phyloP scores from a whole-genome alignment of 805 yeast genomes.

The Starmerella bombi region DNA sequence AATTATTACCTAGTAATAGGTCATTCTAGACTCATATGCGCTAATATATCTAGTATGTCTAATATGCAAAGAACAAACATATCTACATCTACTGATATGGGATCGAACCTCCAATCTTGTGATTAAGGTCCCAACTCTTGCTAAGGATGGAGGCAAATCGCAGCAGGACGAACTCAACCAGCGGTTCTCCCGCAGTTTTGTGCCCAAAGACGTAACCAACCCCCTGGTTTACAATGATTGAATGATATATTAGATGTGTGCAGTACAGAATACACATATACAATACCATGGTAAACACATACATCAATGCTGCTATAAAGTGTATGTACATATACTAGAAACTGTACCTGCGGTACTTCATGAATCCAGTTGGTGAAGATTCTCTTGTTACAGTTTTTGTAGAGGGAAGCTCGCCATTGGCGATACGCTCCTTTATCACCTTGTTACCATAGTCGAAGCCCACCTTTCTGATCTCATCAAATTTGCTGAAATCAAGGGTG shows the following conservation, averaged over 20 bases:
- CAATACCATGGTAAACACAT: background rate
- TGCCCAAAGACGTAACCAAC: conserved; percentile 24
- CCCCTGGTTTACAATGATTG: conserved; percentile 25
- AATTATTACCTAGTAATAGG: too few relatives aligned
- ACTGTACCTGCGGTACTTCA: conserved; percentile 15
- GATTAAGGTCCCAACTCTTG: too few relatives aligned
- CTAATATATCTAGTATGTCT: too few relatives aligned
- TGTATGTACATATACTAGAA: too few relatives aligned
- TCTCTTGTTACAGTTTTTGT: conserved; percentile 24
- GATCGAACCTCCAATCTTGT: too few relatives aligned
- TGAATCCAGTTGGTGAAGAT: background rate
- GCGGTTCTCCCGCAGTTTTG: conserved; percentile 19
- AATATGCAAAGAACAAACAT: too few relatives aligned
- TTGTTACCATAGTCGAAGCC: conserved; percentile 64
- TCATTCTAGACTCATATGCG: too few relatives aligned
- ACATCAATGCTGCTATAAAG: too few relatives aligned
- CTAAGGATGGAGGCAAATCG: conserved; percentile 21
- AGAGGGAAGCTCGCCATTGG: conserved; percentile 43
- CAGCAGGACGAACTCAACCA: conserved; percentile 21
- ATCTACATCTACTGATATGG: too few relatives aligned
- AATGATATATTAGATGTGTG: too few relatives aligned
- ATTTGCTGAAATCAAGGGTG: conserved; percentile 82
- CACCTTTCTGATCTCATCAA: conserved; percentile 74
- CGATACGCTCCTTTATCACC: conserved; percentile 40
- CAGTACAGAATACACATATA: too few relatives aligned